A percentile compares a stretch with the other conserved stretches of the same genome.
These are phyloP conservation scores for Penicillium sp. DNA, from an alignment of 2,329 filamentous ascomycete genomes.

Conservation along the genomic window DNA sequence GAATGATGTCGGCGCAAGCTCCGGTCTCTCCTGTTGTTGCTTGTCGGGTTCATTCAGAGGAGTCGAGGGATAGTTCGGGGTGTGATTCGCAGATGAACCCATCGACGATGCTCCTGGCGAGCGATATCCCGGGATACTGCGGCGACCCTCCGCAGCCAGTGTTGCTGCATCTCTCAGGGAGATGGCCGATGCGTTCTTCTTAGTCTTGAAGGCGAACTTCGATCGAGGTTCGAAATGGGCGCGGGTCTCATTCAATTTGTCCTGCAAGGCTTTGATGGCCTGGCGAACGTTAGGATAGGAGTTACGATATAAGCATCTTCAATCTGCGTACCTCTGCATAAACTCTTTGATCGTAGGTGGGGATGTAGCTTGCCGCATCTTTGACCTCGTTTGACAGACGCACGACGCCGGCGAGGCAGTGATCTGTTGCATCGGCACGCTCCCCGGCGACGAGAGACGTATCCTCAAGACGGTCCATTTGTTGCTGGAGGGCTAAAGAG, in stretches of 20 bases:
- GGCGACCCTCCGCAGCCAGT: constrained; percentile 50
- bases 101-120: constrained; percentile 44
- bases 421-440: constrained; percentile 75
- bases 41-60: constrained; percentile 37
- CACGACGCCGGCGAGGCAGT: constrained; percentile 75
- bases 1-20: constrained; percentile 37
- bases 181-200: constrained; percentile 55
- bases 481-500: constrained; percentile 66
- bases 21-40: constrained; percentile 34
- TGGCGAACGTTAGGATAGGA: constrained; percentile 33
- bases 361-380: constrained; percentile 77
- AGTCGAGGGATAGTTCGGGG: constrained; percentile 37
- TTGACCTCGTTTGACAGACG: constrained; percentile 79
- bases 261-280: constrained; percentile 76
- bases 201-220: constrained; percentile 78
- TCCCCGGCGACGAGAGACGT: constrained; percentile 67
- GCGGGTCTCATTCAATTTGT: constrained; percentile 71
- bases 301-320: not conserved
- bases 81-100: constrained; percentile 37
- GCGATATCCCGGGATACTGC: constrained; percentile 43
- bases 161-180: constrained; percentile 58
- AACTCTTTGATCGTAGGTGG: constrained; percentile 83
- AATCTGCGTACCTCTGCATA: constrained; percentile 66
- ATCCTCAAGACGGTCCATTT: constrained; percentile 67
- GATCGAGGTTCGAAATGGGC: constrained; percentile 68